A percentile compares a stretch with the other conserved stretches of the same genome.
Conservation (phyloP, 345 rosid genomes). For the Gossypium longicalyx region DNA sequence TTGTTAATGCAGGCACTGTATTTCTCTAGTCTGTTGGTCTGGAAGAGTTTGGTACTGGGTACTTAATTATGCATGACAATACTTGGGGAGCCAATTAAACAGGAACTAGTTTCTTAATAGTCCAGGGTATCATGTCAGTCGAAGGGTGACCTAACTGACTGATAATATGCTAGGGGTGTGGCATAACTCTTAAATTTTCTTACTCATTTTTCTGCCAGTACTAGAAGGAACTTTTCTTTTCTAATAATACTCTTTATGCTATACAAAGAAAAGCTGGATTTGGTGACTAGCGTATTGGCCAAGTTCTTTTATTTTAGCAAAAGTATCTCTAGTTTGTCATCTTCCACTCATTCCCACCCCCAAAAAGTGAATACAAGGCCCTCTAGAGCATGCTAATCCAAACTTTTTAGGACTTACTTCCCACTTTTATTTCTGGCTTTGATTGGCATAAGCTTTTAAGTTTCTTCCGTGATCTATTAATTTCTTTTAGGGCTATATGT, state of each 20-base stretch:
- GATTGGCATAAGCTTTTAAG: conserved; percentile 6
- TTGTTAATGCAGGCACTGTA: neutral
- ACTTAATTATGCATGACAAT: neutral
- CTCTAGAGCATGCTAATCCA: neutral
- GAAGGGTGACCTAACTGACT: neutral
- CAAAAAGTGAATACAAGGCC: neutral
- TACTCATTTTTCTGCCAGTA: neutral
- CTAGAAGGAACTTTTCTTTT: neutral
- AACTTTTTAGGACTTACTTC: neutral
- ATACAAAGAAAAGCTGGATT: conserved; percentile 2
- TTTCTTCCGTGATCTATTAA: neutral
- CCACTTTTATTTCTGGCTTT: neutral
- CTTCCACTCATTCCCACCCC: neutral
- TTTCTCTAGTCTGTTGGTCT: neutral
- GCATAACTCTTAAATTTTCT: neutral
- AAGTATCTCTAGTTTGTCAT: neutral
- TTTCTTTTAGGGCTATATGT: neutral
- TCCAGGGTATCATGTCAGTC: conserved; percentile 2
- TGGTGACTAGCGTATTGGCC: neutral
- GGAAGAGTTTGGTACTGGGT: neutral
- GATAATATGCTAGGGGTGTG: neutral
- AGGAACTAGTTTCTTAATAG: neutral
- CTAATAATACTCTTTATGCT: neutral
- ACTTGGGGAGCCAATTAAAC: neutral
- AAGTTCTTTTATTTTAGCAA: neutral